phyloP scores from a whole-genome alignment of 176 grass and related monocot species.

The Musa schizocarpa region DNA sequence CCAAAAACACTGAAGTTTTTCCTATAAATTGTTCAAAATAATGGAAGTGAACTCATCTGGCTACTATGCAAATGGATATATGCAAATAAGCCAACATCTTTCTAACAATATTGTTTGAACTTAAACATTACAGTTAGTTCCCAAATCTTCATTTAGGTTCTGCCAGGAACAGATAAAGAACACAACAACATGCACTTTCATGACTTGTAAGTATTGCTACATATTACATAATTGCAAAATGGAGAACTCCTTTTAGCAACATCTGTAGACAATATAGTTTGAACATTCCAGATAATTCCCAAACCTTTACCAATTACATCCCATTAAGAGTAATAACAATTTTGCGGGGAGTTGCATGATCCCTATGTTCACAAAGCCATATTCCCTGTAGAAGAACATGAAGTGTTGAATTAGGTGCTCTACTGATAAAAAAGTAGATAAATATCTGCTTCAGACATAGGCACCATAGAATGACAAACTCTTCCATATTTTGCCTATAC shows the following conservation, averaged over 20 bases:
- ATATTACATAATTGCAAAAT: not conserved
- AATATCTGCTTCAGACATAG: not conserved
- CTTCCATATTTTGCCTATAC: no score
- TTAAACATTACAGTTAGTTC: no score
- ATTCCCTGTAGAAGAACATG: constrained; percentile 40
- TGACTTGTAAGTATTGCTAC: not conserved
- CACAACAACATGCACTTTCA: not conserved
- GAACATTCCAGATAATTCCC: not conserved
- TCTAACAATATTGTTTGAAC: no score
- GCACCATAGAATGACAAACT: no score
- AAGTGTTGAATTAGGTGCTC: not conserved
- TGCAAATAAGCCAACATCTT: no score
- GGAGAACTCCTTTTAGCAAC: not conserved
- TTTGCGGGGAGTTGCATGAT: constrained; percentile 62
- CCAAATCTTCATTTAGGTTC: no score
- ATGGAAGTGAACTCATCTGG: no score
- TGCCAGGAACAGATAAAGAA: no score
- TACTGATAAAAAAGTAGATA: not conserved
- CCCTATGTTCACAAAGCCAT: constrained; percentile 90
- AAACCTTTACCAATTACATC: constrained; percentile 27
- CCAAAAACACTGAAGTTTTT: no score
- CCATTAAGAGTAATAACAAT: constrained; percentile 84
- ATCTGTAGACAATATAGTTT: not conserved
- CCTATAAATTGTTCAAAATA: no score
- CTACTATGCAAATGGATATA: no score